Evolutionary conservation across 2,329 filamentous ascomycete genomes (phyloP).

Genomic region (Nigrospora oryzae): DNA sequence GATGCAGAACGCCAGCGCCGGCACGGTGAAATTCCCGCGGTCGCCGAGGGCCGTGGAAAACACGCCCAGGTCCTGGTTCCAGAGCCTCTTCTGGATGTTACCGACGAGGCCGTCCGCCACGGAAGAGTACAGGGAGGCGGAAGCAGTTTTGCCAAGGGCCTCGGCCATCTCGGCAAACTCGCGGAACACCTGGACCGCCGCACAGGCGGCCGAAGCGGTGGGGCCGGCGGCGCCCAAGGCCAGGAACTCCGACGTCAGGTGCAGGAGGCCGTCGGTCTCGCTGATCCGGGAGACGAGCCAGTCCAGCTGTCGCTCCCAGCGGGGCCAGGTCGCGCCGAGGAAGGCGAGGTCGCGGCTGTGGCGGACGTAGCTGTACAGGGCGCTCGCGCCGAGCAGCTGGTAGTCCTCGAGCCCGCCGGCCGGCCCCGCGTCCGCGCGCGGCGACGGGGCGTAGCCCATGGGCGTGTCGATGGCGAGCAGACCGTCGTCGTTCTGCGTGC

Average conservation of each 20-base stretch:
- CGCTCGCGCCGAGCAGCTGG: conserved; percentile 10
- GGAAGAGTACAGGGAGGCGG: background rate
- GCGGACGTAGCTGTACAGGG: conserved; percentile 8
- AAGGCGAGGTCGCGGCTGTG: conserved; percentile 8
- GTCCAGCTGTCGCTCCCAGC: conserved; percentile 4
- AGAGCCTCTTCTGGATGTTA: conserved; percentile 9
- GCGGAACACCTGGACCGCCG: conserved; percentile 6
- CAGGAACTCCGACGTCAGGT: conserved; percentile 7
- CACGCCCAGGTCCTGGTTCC: conserved; percentile 10
- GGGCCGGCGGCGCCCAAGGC: conserved; percentile 4
- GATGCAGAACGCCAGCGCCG: conserved; percentile 10
- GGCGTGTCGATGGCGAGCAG: conserved; percentile 5
- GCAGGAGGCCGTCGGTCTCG: conserved; percentile 6
- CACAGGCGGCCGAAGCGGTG: conserved; percentile 7
- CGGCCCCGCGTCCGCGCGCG: background rate
- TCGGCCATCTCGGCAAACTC: conserved; percentile 6
- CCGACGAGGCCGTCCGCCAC: background rate
- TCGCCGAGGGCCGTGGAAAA: conserved; percentile 5
- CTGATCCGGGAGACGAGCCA: conserved; percentile 8
- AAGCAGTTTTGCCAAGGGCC: conserved; percentile 9
- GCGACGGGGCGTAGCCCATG: conserved; percentile 7
- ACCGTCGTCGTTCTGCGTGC: conserved; percentile 6
- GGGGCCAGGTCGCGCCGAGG: conserved; percentile 6
- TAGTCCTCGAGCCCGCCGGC: conserved; percentile 8
- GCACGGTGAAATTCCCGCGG: conserved; percentile 5